phyloP scores from a whole-genome alignment of 306 rosid species.

The Purshia tridentata region DNA sequence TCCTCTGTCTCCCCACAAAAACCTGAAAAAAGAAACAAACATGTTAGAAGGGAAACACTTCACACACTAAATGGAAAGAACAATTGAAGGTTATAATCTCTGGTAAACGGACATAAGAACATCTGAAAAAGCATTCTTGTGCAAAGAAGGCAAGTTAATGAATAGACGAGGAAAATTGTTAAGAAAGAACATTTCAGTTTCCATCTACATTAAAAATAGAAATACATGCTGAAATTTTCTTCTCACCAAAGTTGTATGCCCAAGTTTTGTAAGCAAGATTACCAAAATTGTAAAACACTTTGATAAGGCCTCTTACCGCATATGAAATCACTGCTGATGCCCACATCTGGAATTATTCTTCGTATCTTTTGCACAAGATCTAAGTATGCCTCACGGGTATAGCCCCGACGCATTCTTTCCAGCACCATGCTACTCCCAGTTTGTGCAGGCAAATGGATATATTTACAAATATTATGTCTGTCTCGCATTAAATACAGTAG shows the following conservation, averaged over 20 bases:
- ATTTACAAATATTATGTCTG: constrained; percentile 78
- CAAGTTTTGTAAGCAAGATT: background rate
- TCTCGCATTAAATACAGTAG: constrained; percentile 84
- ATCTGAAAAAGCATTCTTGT: background rate
- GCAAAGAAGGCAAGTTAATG: background rate
- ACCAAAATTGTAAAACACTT: background rate
- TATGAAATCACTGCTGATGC: constrained; percentile 91
- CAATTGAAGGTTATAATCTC: background rate
- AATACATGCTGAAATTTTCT: background rate
- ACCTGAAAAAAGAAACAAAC: constrained; percentile 50
- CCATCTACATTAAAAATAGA: background rate
- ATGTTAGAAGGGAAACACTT: background rate
- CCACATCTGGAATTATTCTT: constrained; percentile 78
- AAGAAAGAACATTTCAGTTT: background rate
- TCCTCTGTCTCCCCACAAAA: constrained; percentile 95
- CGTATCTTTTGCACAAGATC: constrained; percentile 87
- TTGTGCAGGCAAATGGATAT: constrained; percentile 91
- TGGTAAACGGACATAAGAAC: background rate
- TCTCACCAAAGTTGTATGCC: background rate
- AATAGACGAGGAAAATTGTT: background rate
- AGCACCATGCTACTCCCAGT: constrained; percentile 70
- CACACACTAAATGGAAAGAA: background rate
- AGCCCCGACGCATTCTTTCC: constrained; percentile 95
- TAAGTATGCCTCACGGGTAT: constrained; percentile 86
- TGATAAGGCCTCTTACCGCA: constrained; percentile 52